Conservation (phyloP, 257 asterid genomes). For the Ilex aquifolium region DNA sequence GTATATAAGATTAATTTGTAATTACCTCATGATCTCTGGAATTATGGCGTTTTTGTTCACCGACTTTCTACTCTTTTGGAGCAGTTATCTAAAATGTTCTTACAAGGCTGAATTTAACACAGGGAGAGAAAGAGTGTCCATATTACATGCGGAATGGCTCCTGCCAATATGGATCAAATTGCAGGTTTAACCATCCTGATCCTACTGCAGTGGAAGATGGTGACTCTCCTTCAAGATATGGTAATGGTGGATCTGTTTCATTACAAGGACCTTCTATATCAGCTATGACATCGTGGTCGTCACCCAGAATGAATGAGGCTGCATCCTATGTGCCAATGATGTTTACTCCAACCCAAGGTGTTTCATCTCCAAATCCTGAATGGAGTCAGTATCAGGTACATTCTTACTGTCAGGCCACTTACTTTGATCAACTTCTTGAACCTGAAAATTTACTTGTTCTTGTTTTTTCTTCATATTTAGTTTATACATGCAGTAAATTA, state of each 20-base stretch:
- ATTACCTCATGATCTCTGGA: neutral
- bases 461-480: neutral
- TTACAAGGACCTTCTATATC: conserved; percentile 46
- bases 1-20: neutral
- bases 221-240: conserved; percentile 51
- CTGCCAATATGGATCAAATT: conserved; percentile 3
- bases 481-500: neutral
- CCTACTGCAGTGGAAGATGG: conserved; percentile 31
- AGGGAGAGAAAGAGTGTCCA: conserved; percentile 2
- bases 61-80: no score
- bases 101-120: neutral
- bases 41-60: neutral
- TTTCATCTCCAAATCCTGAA: conserved; percentile 32
- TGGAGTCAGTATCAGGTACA: conserved; percentile 80
- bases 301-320: conserved; percentile 43
- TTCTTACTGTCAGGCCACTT: neutral
- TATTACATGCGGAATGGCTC: conserved; percentile 2
- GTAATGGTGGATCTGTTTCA: conserved; percentile 53
- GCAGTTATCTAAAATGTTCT: neutral
- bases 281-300: conserved; percentile 59
- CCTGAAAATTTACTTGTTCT: no score
- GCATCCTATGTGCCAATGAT: conserved; percentile 44
- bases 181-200: conserved; percentile 2
- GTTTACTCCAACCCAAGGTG: conserved; percentile 32
- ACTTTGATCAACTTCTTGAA: neutral